Evolutionary conservation across 2,329 filamentous ascomycete genomes (phyloP), one percentile per base, ranked within the genome.

Genomic region (Chalaropsis thielavioides): DNA sequence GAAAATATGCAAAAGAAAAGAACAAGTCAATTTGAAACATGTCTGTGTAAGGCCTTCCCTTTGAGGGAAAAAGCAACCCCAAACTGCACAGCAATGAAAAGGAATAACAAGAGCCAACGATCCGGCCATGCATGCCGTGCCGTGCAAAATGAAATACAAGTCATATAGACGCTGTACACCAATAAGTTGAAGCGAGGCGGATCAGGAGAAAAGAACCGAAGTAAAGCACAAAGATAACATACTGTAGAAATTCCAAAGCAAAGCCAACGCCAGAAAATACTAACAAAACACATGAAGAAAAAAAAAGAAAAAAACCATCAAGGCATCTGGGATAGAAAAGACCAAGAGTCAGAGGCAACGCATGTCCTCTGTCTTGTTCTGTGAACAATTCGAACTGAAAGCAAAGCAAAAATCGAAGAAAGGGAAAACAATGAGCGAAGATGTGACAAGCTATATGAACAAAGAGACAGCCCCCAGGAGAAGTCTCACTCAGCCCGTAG

Each of bases 1-100:
- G 3, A 38, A 8, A 38, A 15, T 0, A 5, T 58, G 27, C 11
- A 58, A 15, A 58, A 58, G 27, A n/a, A 58, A 19, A 38, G 11
- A 58, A n/a, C 13, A n/a, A 58, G 54, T 58, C 54, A 58, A 58
- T 58, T 58, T 58, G 54, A 58, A 58, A 58, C 54, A 58, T 27
- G 54, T 27, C 54, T 58, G 54, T 58, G 3, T n/a, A 38, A 58
- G 27, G 54, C 54, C 24, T 38, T 58, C 27, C 54, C 54, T 38
- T 27, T 58, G 54, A 31, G 31, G 17, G 54, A 58, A 15, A 1
- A n/a, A 31, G 27, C 27, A 51, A 51, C 11, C 54, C 54, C 24
- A 58, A 58, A 19, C 31, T 58, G 54, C 31, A 35, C 17, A 58
- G 31, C 24, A n/a, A 58, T 27, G 24, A 35, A 58, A 15, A 58